Conservation (phyloP, 1,139 yeast genomes). For the Casaregolazyma suthepensis region DNA sequence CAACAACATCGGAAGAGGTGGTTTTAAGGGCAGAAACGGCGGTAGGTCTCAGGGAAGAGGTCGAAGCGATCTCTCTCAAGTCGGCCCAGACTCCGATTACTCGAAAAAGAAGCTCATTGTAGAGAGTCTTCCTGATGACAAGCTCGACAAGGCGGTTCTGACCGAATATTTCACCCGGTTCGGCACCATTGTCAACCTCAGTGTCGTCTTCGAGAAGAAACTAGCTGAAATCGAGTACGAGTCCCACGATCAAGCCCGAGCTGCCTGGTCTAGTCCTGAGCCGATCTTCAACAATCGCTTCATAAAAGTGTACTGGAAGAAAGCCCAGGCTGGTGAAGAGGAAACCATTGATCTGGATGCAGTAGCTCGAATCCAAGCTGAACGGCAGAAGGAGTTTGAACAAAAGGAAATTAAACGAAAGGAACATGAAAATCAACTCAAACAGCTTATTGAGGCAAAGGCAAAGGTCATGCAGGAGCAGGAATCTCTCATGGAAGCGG, state of each 20-base stretch:
- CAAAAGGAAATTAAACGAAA: conserved; percentile 34
- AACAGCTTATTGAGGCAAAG: conserved; percentile 33
- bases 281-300: conserved; percentile 47
- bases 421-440: conserved; percentile 32
- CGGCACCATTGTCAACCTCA: conserved; percentile 35
- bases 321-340: conserved; percentile 9
- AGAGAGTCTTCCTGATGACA: conserved; percentile 40
- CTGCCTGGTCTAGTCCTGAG: conserved; percentile 41
- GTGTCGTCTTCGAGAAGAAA: conserved; percentile 24
- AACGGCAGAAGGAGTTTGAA: conserved; percentile 40
- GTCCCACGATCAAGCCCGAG: conserved; percentile 36
- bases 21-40: conserved; percentile 7
- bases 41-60: conserved; percentile 8
- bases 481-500: conserved; percentile 22
- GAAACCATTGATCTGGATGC: conserved; percentile 35
- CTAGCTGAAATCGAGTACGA: conserved; percentile 38
- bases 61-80: conserved; percentile 10
- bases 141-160: conserved; percentile 33
- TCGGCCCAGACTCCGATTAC: conserved; percentile 19
- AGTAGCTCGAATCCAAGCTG: conserved; percentile 34
- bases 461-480: conserved; percentile 34
- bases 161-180: conserved; percentile 37
- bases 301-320: conserved; percentile 43
- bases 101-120: conserved; percentile 32
- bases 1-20: not conserved